Evolutionary conservation across 2,329 filamentous ascomycete genomes (phyloP).

Genomic region (Alternaria burnsii): DNA sequence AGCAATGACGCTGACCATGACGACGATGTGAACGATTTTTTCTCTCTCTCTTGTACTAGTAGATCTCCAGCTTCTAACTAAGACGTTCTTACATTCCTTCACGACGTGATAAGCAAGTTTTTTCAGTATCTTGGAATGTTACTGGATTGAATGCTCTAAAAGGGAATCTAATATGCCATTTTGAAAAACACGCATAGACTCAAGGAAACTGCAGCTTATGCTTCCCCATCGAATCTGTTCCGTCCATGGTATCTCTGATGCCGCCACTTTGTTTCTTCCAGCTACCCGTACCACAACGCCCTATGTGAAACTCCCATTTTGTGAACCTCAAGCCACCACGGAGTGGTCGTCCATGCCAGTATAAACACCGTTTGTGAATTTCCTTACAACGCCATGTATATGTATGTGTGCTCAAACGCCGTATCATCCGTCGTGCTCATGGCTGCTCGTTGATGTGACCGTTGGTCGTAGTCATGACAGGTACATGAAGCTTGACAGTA

Average conservation of each 20-base stretch:
- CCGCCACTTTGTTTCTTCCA: background rate
- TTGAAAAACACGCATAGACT: background rate
- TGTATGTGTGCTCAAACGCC: conserved; percentile 17
- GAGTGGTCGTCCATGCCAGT: background rate
- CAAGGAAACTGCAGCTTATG: background rate
- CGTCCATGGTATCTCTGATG: conserved; percentile 1
- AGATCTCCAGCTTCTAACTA: background rate
- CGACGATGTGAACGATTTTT: background rate
- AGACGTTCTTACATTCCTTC: background rate
- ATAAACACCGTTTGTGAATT: conserved; percentile 16
- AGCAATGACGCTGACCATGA: background rate
- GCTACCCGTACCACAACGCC: background rate
- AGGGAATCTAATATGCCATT: background rate
- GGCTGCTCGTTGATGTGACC: conserved; percentile 18
- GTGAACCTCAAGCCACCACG: background rate
- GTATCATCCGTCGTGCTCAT: conserved; percentile 7
- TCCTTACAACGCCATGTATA: conserved; percentile 21
- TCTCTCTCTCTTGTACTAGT: background rate
- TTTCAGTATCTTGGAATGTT: background rate
- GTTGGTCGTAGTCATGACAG: conserved; percentile 27
- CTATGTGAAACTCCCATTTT: background rate
- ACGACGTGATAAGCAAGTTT: background rate
- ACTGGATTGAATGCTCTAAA: background rate
- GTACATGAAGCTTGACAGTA: conserved; percentile 35
- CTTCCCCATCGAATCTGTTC: background rate